phyloP scores from a whole-genome alignment of 2,329 filamentous ascomycete species.

The Zasmidium citrigriseum region DNA sequence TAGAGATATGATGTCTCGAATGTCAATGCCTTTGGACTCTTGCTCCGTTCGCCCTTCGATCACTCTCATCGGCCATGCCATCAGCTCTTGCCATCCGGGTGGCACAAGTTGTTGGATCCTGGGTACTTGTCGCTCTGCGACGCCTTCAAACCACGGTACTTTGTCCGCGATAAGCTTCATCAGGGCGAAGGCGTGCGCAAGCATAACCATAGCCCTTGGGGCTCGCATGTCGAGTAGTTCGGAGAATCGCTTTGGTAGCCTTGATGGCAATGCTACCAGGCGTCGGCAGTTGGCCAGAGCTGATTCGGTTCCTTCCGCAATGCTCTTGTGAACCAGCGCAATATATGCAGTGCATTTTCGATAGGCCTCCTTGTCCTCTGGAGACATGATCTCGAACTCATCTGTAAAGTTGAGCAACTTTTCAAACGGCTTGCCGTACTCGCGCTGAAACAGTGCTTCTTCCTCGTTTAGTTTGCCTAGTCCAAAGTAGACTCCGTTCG shows the following conservation, averaged over 20 bases:
- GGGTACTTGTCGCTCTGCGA: conserved; percentile 28
- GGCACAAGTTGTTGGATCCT: conserved; percentile 19
- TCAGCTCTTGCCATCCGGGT: conserved; percentile 22
- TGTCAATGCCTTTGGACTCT: conserved; percentile 13
- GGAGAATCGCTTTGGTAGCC: conserved; percentile 25
- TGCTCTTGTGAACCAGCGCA: conserved; percentile 26
- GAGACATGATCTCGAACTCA: conserved; percentile 22
- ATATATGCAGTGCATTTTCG: conserved; percentile 24
- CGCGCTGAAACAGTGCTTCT: conserved; percentile 22
- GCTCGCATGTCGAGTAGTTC: conserved; percentile 25
- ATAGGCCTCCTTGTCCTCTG: conserved; percentile 24
- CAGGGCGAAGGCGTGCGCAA: conserved; percentile 27
- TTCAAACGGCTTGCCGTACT: conserved; percentile 26
- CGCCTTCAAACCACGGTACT: conserved; percentile 26
- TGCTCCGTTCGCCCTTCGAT: conserved; percentile 9
- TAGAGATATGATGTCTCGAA: conserved; percentile 12
- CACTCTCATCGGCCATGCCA: conserved; percentile 27
- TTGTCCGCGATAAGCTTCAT: conserved; percentile 27
- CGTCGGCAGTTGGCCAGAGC: conserved; percentile 23
- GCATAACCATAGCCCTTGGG: conserved; percentile 26
- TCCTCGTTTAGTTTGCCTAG: conserved; percentile 20
- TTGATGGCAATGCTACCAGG: conserved; percentile 28
- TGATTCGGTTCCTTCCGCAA: conserved; percentile 20
- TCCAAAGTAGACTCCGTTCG: conserved; percentile 25
- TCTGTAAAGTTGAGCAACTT: conserved; percentile 22